phyloP scores from a whole-genome alignment of 2,329 filamentous ascomycete species.

The Chaetothyriales sp. region DNA sequence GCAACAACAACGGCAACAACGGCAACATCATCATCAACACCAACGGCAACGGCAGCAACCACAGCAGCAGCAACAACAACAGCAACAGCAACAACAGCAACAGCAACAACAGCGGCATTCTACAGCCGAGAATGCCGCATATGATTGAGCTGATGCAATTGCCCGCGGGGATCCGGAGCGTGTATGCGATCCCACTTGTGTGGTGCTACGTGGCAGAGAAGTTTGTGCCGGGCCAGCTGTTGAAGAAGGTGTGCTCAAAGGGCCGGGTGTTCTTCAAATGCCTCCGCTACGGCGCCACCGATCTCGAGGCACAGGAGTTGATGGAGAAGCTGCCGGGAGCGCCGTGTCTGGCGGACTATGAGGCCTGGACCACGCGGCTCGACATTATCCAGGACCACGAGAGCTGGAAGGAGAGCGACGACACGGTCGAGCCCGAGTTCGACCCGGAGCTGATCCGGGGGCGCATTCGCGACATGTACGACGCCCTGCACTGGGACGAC shows the following conservation, averaged over 20 bases:
- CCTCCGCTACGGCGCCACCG: neutral
- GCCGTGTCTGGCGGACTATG: constrained; percentile 53
- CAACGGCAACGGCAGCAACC: no score
- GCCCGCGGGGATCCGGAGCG: neutral
- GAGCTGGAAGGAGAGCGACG: constrained; percentile 59
- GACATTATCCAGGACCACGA: constrained; percentile 70
- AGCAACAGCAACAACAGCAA: neutral
- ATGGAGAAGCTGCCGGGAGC: neutral
- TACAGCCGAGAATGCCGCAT: neutral
- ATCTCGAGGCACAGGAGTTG: neutral
- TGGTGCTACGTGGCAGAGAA: neutral
- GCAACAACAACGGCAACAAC: neutral
- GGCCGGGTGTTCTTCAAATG: neutral
- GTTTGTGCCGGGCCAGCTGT: neutral
- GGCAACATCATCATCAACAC: neutral
- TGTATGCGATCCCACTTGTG: neutral
- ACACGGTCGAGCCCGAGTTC: constrained; percentile 49
- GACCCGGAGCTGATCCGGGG: constrained; percentile 54
- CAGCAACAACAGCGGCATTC: neutral
- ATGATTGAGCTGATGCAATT: neutral
- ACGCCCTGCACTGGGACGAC: constrained; percentile 58
- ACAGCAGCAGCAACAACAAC: no score
- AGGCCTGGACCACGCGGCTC: constrained; percentile 58
- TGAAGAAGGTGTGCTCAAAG: neutral
- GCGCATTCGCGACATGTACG: constrained; percentile 59